These are phyloP conservation scores for Backusella macrospora DNA, from an alignment of 192 early-diverging fungal species.

Conservation along the genomic window DNA sequence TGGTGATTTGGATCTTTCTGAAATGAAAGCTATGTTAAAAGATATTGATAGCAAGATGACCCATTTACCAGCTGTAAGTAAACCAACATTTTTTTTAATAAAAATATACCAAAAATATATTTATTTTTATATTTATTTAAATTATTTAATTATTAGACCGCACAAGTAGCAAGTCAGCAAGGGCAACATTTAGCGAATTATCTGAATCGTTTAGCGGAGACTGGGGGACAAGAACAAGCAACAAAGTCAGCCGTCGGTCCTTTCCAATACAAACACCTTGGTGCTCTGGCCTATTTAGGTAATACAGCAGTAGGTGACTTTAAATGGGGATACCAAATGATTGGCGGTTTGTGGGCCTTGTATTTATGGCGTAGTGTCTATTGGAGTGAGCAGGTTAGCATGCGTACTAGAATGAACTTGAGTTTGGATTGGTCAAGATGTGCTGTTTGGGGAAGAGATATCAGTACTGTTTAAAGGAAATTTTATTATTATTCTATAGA, in stretches of 20 bases:
- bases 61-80: conserved; percentile 53
- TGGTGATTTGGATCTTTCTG: conserved; percentile 53
- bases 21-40: conserved; percentile 49
- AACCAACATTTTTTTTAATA: conserved; percentile 14
- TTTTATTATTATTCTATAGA: background rate
- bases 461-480: conserved; percentile 28
- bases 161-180: conserved; percentile 61
- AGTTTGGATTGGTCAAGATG: conserved; percentile 41
- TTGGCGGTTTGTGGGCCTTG: conserved; percentile 53
- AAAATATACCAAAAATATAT: conserved; percentile 1
- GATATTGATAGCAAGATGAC: conserved; percentile 58
- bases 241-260: conserved; percentile 45
- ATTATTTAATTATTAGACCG: conserved; percentile 43
- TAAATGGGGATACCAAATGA: conserved; percentile 50
- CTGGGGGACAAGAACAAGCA: conserved; percentile 9
- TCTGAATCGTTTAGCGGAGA: conserved; percentile 42
- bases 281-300: conserved; percentile 72
- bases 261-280: conserved; percentile 68
- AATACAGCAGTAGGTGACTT: conserved; percentile 58
- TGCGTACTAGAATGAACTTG: conserved; percentile 36
- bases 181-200: conserved; percentile 51
- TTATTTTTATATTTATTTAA: conserved; percentile 4
- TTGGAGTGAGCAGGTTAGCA: conserved; percentile 55
- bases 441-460: conserved; percentile 36
- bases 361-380: conserved; percentile 63